Percentiles rank a stretch among this genome's conserved stretches.
phyloP scores from a whole-genome alignment of 1,139 yeast species.

The Chernovozyma aurita region DNA sequence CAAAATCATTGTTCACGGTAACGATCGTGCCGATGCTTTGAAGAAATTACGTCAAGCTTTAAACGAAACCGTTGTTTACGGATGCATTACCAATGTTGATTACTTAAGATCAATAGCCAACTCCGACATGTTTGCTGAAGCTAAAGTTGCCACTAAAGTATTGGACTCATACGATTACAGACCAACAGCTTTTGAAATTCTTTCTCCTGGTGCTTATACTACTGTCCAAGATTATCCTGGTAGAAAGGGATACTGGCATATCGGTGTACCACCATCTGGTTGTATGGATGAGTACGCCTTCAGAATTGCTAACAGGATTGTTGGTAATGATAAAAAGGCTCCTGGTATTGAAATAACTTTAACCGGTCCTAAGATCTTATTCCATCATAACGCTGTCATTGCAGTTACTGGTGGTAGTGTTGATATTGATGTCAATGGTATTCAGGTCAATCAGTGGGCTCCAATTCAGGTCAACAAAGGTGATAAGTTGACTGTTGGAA shows the following conservation, averaged over 20 bases:
- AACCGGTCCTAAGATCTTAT: constrained; percentile 77
- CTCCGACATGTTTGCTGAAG: constrained; percentile 78
- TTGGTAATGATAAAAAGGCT: constrained; percentile 75
- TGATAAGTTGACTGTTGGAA: constrained; percentile 75
- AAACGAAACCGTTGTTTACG: constrained; percentile 80
- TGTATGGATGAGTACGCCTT: constrained; percentile 95
- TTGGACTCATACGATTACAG: constrained; percentile 77
- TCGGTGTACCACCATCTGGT: constrained; percentile 98
- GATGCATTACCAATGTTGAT: constrained; percentile 86
- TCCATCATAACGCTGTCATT: constrained; percentile 75
- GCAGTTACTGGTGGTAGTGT: constrained; percentile 85
- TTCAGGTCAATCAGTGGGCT: constrained; percentile 51
- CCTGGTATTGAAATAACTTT: constrained; percentile 91
- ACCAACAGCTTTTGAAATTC: constrained; percentile 80
- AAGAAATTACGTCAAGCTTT: constrained; percentile 72
- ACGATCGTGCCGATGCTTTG: constrained; percentile 80
- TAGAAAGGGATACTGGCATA: constrained; percentile 78
- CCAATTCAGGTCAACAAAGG: constrained; percentile 72
- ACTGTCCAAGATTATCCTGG: constrained; percentile 97
- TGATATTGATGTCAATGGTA: constrained; percentile 62
- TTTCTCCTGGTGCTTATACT: constrained; percentile 88
- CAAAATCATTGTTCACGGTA: constrained; percentile 91
- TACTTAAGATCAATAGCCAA: constrained; percentile 82
- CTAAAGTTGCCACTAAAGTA: constrained; percentile 80
- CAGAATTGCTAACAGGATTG: constrained; percentile 82